Percentiles rank a stretch among this genome's conserved stretches.
These are phyloP conservation scores for Geotrichum klebahnii DNA, from an alignment of 1,139 yeast genomes.

Conservation along the genomic window DNA sequence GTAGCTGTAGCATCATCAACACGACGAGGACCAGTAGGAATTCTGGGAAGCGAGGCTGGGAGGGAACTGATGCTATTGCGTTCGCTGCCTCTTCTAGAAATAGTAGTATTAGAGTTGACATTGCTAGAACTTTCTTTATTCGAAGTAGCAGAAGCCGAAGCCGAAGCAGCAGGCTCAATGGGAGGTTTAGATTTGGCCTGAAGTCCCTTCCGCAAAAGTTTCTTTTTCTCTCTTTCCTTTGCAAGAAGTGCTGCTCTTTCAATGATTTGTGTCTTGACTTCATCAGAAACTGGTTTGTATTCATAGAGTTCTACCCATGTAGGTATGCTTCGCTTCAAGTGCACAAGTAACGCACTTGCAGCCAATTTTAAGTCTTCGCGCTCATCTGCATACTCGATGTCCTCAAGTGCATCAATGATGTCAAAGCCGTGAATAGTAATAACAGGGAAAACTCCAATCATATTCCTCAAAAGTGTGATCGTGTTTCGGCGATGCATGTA, in stretches of 20 bases:
- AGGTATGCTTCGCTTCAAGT: conserved; percentile 55
- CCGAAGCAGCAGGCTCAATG: conserved; percentile 4
- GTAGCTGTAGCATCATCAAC: conserved; percentile 11
- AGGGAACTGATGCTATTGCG: conserved; percentile 9
- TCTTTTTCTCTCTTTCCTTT: conserved; percentile 24
- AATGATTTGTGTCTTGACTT: conserved; percentile 26
- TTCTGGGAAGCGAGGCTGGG: conserved; percentile 27
- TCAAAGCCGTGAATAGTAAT: conserved; percentile 64
- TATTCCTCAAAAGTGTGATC: conserved; percentile 69
- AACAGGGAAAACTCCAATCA: conserved; percentile 62
- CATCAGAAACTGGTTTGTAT: conserved; percentile 29
- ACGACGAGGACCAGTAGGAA: conserved; percentile 27
- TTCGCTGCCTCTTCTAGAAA: neutral
- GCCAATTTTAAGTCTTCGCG: conserved; percentile 82
- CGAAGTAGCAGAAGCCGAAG: neutral
- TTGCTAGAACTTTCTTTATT: neutral
- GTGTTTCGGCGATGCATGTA: conserved; percentile 82
- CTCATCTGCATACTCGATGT: conserved; percentile 51
- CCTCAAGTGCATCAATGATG: conserved; percentile 48
- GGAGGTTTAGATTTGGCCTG: neutral
- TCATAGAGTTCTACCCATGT: conserved; percentile 49
- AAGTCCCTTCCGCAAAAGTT: conserved; percentile 5
- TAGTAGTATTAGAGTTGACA: neutral
- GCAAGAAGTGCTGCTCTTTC: conserved; percentile 22
- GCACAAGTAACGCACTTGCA: conserved; percentile 72